Base-by-base conservation (phyloP, 2,329 filamentous ascomycete genomes). In the Fusarium brachygibbosum region DNA sequence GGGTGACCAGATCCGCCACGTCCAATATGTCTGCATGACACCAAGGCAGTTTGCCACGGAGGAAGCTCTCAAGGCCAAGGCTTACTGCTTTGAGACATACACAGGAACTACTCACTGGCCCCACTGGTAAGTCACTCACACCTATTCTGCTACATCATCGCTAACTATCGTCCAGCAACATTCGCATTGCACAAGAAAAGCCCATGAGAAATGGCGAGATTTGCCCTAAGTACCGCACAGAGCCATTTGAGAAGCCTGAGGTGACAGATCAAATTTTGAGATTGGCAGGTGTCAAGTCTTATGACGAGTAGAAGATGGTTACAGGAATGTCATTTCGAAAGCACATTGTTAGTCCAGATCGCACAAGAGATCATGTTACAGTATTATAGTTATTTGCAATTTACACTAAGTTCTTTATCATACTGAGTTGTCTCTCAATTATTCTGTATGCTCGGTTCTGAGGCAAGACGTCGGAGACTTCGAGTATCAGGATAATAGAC, bases 1-100 rank as follows among this genome's bases (percentile, higher is more conserved):
- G 17, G 74, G 75, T 2, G 60, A 83, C 76, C 79, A 81, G 80
- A 10, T 82, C 79, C 17, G 72, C 74, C 6, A 78, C 17, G 58
- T 63, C 25, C 60, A 63, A 4, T 63, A 63, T 5, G 6, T 63
- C 23, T 63, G 60, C 35, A 63, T 63, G 60, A 63, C 60, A 34
- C 60, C 60, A 23, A 34, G 60, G 14, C 4, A 57, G 13, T 63
- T 63, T n/a, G 60, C 60, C 23, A 63, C 60, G 8, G 50, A 63
- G 3, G 60, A 63, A 23, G 60, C 60, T 7, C 46, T 63, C 2
- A 8, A 57, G 21, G 42, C 60, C 2, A 63, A 63, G 5, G 16
- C 41, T 3, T 11, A 25, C 0, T 62, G 59, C 10, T 61, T 61
- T 4, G 3, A 31, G 1, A 62, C 23, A 3, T 45, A 5, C 5